These are phyloP conservation scores for Hansfordia pulvinata DNA, from an alignment of 2,329 filamentous ascomycete genomes.

Conservation along the genomic window DNA sequence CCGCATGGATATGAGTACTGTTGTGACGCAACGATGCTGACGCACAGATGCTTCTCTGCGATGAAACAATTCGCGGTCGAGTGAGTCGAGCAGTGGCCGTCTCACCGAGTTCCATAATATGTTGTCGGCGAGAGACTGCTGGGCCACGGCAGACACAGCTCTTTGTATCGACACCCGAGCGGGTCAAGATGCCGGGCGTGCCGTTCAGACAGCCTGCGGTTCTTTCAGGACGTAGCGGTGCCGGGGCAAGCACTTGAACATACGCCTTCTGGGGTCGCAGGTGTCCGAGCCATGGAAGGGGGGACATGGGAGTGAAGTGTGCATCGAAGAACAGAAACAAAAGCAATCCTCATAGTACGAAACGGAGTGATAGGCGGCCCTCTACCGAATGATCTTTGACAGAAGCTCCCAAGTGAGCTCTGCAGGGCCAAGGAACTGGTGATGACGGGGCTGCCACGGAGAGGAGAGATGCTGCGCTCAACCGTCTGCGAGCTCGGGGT, in stretches of 20 bases:
- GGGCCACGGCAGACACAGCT: slow-evolving; percentile 1
- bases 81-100: too few relatives aligned
- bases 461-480: slow-evolving; percentile 8
- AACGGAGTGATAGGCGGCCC: slow-evolving; percentile 11
- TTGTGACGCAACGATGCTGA: too few relatives aligned
- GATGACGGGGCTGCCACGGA: slow-evolving; percentile 9
- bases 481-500: too few relatives aligned
- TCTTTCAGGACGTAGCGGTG: slow-evolving; percentile 7
- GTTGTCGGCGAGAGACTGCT: neutral
- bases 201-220: slow-evolving; percentile 20
- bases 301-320: slow-evolving; percentile 18
- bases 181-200: slow-evolving; percentile 21
- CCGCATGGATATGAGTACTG: too few relatives aligned
- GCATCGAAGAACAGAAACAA: slow-evolving; percentile 24
- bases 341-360: slow-evolving; percentile 20
- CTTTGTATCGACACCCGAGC: slow-evolving; percentile 15
- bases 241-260: too few relatives aligned
- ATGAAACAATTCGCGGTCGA: too few relatives aligned
- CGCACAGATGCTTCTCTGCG: too few relatives aligned
- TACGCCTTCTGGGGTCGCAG: slow-evolving; percentile 8
- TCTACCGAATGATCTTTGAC: slow-evolving; percentile 10
- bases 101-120: too few relatives aligned
- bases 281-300: slow-evolving; percentile 20
- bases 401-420: slow-evolving; percentile 8
- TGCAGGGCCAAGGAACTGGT: slow-evolving; percentile 8